Conservation (phyloP, 73 alveolate genomes). For the Paramecium pentaurelia region DNA sequence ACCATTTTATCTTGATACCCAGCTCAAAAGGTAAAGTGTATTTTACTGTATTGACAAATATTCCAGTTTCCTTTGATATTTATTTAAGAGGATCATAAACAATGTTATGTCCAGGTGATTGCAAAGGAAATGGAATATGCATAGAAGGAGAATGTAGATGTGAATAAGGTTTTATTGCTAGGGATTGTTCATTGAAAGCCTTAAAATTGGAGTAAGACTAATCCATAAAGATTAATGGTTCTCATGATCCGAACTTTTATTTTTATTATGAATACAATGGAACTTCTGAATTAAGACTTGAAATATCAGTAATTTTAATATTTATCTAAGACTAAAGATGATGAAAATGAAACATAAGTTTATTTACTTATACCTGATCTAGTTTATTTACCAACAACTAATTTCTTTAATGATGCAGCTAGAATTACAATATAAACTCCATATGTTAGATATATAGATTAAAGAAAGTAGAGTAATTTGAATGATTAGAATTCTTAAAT, state of each 20-base stretch:
- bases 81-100: not conserved
- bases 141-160: not conserved
- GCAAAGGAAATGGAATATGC: not conserved
- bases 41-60: not conserved
- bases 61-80: not conserved
- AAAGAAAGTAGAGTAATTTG: not conserved
- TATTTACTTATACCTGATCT: not conserved
- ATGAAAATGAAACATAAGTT: not conserved
- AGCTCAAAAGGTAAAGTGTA: not conserved
- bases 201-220: not conserved
- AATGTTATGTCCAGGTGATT: not conserved
- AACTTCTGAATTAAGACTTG: not conserved
- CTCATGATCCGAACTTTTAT: not conserved
- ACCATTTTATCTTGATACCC: not conserved
- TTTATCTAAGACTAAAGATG: not conserved
- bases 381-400: not conserved
- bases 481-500: not conserved
- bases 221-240: not conserved
- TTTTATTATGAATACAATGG: not conserved
- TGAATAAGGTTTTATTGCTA: not conserved
- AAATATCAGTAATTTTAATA: not conserved
- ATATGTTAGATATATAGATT: not conserved
- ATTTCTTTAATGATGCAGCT: not conserved
- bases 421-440: not conserved
- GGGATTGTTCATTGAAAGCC: not conserved